Conservation (phyloP, 139 green algal species). For the Ettlia oleoabundans region DNA sequence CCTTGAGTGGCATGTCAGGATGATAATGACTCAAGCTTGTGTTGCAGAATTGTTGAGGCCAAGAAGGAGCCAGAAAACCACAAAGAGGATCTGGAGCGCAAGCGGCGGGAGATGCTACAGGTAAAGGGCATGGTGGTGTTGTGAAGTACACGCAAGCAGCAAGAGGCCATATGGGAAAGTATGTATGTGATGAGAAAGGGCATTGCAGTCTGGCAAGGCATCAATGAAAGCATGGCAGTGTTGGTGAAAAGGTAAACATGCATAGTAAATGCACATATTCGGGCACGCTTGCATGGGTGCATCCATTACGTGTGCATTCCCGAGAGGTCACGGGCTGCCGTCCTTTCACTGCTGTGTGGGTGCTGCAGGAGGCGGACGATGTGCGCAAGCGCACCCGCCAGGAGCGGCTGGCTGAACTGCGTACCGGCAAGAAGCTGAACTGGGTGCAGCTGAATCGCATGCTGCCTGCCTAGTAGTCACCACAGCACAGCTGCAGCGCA, state of each 20-base stretch:
- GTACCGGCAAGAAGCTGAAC: slow-evolving; percentile 29
- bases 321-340: too few species aligned
- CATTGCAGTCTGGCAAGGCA: too few species aligned
- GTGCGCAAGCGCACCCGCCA: slow-evolving; percentile 55
- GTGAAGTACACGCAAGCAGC: too few species aligned
- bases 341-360: neutral
- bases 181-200: too few species aligned
- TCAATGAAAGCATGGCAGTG: neutral
- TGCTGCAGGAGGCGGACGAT: slow-evolving; percentile 56
- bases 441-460: slow-evolving; percentile 41
- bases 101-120: slow-evolving; percentile 42
- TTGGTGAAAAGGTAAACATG: neutral
- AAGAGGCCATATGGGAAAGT: too few species aligned
- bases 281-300: too few species aligned
- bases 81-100: slow-evolving; percentile 38
- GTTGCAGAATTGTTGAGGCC: slow-evolving; percentile 31
- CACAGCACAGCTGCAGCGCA: neutral
- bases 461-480: neutral
- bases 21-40: neutral
- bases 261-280: neutral
- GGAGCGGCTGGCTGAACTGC: slow-evolving; percentile 54
- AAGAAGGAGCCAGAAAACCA: slow-evolving; percentile 25
- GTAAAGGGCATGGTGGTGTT: too few species aligned
- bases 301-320: too few species aligned
- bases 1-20: neutral